phyloP scores from a whole-genome alignment of 176 grass and related monocot species.

The Oryza glumipatula region DNA sequence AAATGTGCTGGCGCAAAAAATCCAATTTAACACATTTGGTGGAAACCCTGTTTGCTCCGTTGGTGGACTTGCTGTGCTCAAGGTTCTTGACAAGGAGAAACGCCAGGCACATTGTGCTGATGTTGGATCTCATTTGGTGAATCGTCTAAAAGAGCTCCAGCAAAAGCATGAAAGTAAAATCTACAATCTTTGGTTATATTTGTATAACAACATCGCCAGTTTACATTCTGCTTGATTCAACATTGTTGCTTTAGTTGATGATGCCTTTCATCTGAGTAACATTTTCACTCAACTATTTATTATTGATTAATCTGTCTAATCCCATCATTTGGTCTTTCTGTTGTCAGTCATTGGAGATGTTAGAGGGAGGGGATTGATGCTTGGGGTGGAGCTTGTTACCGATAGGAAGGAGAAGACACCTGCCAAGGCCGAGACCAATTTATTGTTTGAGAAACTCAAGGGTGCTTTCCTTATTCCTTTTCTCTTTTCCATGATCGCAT shows the following conservation, averaged over 20 bases:
- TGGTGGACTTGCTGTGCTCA: constrained; percentile 88
- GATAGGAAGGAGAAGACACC: constrained; percentile 87
- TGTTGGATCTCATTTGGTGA: constrained; percentile 81
- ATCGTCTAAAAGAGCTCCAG: constrained; percentile 79
- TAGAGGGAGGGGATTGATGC: constrained; percentile 96
- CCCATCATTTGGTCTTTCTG: not conserved
- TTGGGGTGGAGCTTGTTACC: constrained; percentile 90
- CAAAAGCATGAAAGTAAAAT: constrained; percentile 90
- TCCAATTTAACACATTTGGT: constrained; percentile 95
- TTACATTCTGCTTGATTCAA: not conserved
- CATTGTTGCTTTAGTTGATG: not conserved
- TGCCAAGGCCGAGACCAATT: constrained; percentile 73
- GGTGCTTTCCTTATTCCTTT: constrained; percentile 35
- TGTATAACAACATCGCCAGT: not conserved
- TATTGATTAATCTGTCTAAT: not conserved
- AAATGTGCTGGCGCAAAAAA: constrained; percentile 80
- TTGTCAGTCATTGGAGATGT: constrained; percentile 91
- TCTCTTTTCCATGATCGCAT: not conserved
- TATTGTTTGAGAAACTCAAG: constrained; percentile 95
- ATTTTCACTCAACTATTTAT: not conserved
- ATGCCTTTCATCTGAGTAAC: not conserved
- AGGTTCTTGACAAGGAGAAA: constrained; percentile 95
- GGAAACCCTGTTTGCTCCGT: constrained; percentile 96
- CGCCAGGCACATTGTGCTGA: constrained; percentile 76
- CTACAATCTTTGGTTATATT: not conserved